phyloP scores from a whole-genome alignment of 129 eudicot species.

The Arctium minus region DNA sequence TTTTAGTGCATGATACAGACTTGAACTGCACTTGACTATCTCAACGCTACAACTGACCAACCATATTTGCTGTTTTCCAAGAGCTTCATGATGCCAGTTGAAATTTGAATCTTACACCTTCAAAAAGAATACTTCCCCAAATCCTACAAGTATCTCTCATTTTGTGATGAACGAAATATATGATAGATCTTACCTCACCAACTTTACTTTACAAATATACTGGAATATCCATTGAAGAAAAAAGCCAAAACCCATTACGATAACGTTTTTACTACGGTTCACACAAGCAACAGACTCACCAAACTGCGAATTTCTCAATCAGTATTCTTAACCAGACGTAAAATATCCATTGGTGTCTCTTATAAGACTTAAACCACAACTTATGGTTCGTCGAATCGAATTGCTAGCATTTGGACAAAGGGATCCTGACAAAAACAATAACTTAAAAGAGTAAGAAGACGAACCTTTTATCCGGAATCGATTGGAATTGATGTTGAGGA shows the following conservation, averaged over 20 bases:
- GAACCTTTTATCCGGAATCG: conserved; percentile 24
- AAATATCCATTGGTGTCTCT: not conserved
- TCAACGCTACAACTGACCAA: not conserved
- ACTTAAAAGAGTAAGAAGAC: not conserved
- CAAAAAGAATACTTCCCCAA: not conserved
- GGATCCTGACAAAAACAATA: not conserved
- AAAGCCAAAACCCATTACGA: not conserved
- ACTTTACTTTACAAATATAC: not conserved
- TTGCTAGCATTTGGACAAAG: not conserved
- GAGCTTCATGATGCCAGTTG: not conserved
- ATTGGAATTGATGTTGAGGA: conserved; percentile 23
- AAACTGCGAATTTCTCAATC: not conserved
- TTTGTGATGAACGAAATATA: not conserved
- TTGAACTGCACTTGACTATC: not conserved
- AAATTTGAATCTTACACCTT: not conserved
- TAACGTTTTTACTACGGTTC: not conserved
- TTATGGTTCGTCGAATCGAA: not conserved
- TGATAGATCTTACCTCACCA: not conserved
- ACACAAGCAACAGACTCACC: not conserved
- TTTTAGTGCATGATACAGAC: not conserved
- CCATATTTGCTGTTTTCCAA: not conserved
- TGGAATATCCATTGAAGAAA: not conserved
- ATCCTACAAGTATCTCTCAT: not conserved
- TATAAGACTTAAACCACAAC: not conserved
- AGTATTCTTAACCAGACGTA: not conserved